Percentiles rank a stretch among this genome's conserved stretches.
Evolutionary conservation across 768 basidiomycete species (phyloP).

Genomic region (Rhodotorula diobovata): DNA sequence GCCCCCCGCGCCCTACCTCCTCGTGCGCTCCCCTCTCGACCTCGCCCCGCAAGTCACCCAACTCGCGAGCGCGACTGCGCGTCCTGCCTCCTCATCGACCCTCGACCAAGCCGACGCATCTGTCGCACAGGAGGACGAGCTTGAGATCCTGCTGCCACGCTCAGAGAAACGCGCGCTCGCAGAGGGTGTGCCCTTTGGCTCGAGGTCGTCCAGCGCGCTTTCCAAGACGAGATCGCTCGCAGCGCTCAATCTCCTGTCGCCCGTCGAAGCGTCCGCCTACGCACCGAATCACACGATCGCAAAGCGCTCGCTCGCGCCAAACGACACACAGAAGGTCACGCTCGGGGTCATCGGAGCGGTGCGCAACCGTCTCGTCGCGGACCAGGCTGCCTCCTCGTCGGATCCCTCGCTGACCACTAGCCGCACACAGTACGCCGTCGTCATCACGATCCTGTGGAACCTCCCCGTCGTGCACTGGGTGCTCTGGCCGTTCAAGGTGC

Average conservation of each 20-base stretch:
- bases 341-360: conserved; percentile 35
- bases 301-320: conserved; percentile 5
- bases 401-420: background rate
- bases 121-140: background rate
- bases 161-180: background rate
- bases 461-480: conserved; percentile 19
- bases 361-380: background rate
- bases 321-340: conserved; percentile 32
- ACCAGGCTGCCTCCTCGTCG: too few species aligned
- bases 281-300: too few species aligned
- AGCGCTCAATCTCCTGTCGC: too few species aligned
- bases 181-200: too few species aligned
- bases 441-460: conserved; percentile 31
- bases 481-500: conserved; percentile 27
- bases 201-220: too few species aligned
- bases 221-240: too few species aligned
- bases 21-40: background rate
- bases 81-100: background rate
- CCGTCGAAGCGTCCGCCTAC: too few species aligned
- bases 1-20: background rate
- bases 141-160: background rate
- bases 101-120: too few species aligned
- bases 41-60: background rate
- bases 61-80: background rate
- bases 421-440: conserved; percentile 15